A percentile compares a stretch with the other conserved stretches of the same genome.
phyloP scores from a whole-genome alignment of 371 early-diverging fungal genomes.

The Mucor plumbeus region DNA sequence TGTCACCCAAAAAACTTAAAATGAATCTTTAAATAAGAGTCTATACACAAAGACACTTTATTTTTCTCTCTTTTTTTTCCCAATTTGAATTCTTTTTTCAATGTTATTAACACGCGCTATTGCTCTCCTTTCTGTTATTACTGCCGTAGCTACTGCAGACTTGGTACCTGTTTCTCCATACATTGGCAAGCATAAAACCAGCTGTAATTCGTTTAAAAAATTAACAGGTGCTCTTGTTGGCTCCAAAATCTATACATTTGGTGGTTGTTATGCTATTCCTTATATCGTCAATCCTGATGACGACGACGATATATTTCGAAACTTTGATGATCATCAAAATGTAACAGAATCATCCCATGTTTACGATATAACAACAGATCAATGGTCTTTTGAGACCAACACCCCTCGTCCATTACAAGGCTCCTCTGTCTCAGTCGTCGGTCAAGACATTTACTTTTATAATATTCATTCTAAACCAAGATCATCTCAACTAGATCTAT shows the following conservation, averaged over 20 bases:
- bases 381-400: not conserved
- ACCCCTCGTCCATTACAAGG: not conserved
- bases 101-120: not conserved
- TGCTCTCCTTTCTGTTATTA: not conserved
- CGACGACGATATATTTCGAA: not conserved
- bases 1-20: too few species aligned
- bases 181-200: not conserved
- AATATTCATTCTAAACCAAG: not conserved
- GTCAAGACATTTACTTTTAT: not conserved
- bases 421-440: not conserved
- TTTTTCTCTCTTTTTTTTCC: not conserved
- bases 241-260: not conserved
- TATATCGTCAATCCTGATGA: conserved; percentile 1
- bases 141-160: not conserved
- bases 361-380: not conserved
- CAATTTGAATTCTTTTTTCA: not conserved
- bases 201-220: not conserved
- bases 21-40: too few species aligned
- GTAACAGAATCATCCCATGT: not conserved
- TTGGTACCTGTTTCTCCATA: not conserved
- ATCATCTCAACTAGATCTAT: not conserved
- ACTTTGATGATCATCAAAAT: not conserved
- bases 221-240: not conserved
- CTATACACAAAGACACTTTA: not conserved
- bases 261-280: conserved; percentile 5